Evolutionary conservation across 352 stramenopile genomes (phyloP).

Genomic region (Phytophthora litchii): DNA sequence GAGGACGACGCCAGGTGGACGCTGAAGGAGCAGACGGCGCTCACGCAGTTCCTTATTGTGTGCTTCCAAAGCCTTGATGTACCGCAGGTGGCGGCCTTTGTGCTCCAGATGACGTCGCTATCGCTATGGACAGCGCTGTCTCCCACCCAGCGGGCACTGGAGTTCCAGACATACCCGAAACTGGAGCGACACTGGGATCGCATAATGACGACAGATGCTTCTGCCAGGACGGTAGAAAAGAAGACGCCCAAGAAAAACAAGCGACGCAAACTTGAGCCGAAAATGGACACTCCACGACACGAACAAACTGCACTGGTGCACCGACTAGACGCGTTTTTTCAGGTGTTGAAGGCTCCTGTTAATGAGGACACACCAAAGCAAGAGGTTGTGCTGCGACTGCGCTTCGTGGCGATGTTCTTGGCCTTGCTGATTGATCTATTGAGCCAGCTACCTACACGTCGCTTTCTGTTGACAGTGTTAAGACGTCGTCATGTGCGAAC

Average conservation of each 20-base stretch:
- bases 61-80: conserved; percentile 70
- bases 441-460: conserved; percentile 89
- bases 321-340: conserved; percentile 57
- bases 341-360: conserved; percentile 34
- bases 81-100: conserved; percentile 46
- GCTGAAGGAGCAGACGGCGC: conserved; percentile 52
- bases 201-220: conserved; percentile 13
- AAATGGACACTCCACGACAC: conserved; percentile 1
- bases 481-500: conserved; percentile 65
- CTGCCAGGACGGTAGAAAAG: conserved; percentile 16
- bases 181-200: conserved; percentile 73
- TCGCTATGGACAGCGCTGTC: conserved; percentile 67
- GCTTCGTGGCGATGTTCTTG: conserved; percentile 72
- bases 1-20: conserved; percentile 44
- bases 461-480: conserved; percentile 78
- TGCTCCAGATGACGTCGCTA: conserved; percentile 73
- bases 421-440: conserved; percentile 88
- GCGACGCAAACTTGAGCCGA: conserved; percentile 39
- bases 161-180: conserved; percentile 70
- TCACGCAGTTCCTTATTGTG: conserved; percentile 67
- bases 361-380: conserved; percentile 29
- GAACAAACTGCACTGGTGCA: conserved; percentile 42
- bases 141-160: conserved; percentile 56
- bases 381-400: conserved; percentile 24
- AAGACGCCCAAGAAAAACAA: conserved; percentile 37